Evolutionary conservation across 2,329 filamentous ascomycete species (phyloP).

Genomic region (Thielaviopsis cerberus): DNA sequence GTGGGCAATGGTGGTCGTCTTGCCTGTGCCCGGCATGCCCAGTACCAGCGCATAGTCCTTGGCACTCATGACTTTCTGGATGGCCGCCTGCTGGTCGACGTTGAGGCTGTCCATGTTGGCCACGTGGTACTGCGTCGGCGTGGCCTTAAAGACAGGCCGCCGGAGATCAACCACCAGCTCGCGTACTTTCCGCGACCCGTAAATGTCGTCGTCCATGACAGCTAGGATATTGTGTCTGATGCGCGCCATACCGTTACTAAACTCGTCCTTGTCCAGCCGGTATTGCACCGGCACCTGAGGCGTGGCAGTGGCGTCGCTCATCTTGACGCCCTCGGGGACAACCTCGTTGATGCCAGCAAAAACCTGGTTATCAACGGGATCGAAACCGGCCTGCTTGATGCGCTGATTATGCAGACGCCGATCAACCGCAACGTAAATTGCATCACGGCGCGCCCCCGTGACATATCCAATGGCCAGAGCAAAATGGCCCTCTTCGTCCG

Average conservation of each 20-base stretch:
- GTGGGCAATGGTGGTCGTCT: slow-evolving; percentile 94
- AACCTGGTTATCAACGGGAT: slow-evolving; percentile 58
- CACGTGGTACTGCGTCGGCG: slow-evolving; percentile 44
- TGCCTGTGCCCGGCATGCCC: slow-evolving; percentile 95
- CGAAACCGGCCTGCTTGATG: slow-evolving; percentile 55
- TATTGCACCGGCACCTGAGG: slow-evolving; percentile 38
- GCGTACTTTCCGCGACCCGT: slow-evolving; percentile 53
- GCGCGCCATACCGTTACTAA: slow-evolving; percentile 91
- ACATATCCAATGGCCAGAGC: slow-evolving; percentile 86
- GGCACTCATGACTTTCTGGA: slow-evolving; percentile 89
- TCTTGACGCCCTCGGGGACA: slow-evolving; percentile 12
- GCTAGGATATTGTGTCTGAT: slow-evolving; percentile 87
- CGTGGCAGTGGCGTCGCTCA: background rate
- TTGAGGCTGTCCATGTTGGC: slow-evolving; percentile 51
- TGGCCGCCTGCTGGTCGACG: slow-evolving; percentile 66
- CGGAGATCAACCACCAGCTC: slow-evolving; percentile 62
- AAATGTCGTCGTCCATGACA: slow-evolving; percentile 65
- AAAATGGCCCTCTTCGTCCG: slow-evolving; percentile 87
- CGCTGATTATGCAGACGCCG: slow-evolving; percentile 74
- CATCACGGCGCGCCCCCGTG: slow-evolving; percentile 51
- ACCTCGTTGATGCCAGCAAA: slow-evolving; percentile 90
- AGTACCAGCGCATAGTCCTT: slow-evolving; percentile 92
- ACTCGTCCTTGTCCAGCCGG: slow-evolving; percentile 90
- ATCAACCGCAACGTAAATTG: slow-evolving; percentile 79
- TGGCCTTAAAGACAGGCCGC: slow-evolving; percentile 52